A percentile compares a stretch with the other conserved stretches of the same genome.
These are phyloP conservation scores for Phytopythium montanum DNA, from an alignment of 352 stramenopile genomes.

Conservation along the genomic window DNA sequence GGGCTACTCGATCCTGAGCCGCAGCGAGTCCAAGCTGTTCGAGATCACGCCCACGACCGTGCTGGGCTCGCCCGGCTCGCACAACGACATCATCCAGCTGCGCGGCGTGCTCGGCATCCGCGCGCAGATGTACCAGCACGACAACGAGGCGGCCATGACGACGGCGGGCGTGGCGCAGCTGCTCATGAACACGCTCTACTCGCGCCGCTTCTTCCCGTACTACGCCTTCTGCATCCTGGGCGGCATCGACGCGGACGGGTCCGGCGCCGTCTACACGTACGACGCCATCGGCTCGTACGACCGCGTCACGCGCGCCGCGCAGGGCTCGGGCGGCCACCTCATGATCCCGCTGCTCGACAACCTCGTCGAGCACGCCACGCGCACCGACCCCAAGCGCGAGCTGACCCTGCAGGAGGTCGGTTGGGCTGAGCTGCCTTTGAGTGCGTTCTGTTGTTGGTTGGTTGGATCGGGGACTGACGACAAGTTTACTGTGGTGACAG, in stretches of 20 bases:
- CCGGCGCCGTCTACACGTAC: conserved; percentile 97
- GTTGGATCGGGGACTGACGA: background rate
- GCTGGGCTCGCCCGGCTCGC: conserved; percentile 73
- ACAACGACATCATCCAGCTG: conserved; percentile 87
- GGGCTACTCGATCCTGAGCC: conserved; percentile 97
- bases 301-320: conserved; percentile 63
- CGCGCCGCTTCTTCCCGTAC: conserved; percentile 98
- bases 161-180: conserved; percentile 94
- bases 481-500: conserved; percentile 10
- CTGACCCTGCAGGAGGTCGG: conserved; percentile 86
- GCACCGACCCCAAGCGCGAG: conserved; percentile 90
- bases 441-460: background rate
- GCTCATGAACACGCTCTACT: conserved; percentile 98
- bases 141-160: conserved; percentile 93
- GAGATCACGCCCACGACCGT: conserved; percentile 67
- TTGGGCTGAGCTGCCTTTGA: too few species aligned
- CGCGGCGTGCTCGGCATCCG: conserved; percentile 76
- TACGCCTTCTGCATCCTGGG: conserved; percentile 98
- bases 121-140: conserved; percentile 91
- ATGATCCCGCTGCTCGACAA: conserved; percentile 99
- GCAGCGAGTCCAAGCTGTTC: conserved; percentile 92
- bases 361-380: conserved; percentile 90
- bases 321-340: conserved; percentile 93
- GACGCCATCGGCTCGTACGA: conserved; percentile 95
- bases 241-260: conserved; percentile 95